Evolutionary conservation across 768 basidiomycete species (phyloP).

Genomic region (Serendipita indica): DNA sequence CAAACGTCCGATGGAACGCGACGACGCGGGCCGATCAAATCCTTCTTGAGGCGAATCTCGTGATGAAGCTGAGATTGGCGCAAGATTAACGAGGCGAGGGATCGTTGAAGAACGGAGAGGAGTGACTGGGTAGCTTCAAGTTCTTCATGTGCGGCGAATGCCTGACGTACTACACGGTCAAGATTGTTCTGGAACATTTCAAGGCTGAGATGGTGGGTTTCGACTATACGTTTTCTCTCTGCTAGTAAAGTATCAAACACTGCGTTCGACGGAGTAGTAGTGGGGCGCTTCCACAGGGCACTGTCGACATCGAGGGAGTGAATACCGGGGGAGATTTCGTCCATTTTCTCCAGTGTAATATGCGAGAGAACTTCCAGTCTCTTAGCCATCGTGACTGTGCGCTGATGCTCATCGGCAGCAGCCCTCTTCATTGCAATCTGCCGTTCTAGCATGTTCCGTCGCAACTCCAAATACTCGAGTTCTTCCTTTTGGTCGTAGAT

Average conservation of each 20-base stretch:
- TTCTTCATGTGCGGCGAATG: neutral
- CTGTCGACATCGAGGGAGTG: neutral
- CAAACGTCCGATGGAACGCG: neutral
- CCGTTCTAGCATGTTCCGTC: neutral
- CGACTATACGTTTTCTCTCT: neutral
- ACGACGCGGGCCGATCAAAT: neutral
- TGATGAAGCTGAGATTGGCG: neutral
- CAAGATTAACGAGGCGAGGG: neutral
- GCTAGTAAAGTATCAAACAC: neutral
- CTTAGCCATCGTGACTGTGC: neutral
- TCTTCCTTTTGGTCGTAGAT: neutral
- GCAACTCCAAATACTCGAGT: neutral
- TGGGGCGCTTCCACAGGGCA: neutral
- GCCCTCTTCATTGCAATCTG: neutral
- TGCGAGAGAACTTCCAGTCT: neutral
- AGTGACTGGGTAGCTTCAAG: neutral
- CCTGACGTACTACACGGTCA: neutral
- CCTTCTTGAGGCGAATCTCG: neutral
- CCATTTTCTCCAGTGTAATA: neutral
- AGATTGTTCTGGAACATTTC: neutral
- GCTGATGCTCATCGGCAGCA: neutral
- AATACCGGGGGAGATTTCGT: neutral
- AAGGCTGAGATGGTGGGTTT: neutral
- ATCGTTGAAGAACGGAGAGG: neutral
- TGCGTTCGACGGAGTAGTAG: neutral